A percentile compares a stretch with the other conserved stretches of the same genome.
phyloP scores from a whole-genome alignment of 2,329 filamentous ascomycete species.

The Fusarium redolens region DNA sequence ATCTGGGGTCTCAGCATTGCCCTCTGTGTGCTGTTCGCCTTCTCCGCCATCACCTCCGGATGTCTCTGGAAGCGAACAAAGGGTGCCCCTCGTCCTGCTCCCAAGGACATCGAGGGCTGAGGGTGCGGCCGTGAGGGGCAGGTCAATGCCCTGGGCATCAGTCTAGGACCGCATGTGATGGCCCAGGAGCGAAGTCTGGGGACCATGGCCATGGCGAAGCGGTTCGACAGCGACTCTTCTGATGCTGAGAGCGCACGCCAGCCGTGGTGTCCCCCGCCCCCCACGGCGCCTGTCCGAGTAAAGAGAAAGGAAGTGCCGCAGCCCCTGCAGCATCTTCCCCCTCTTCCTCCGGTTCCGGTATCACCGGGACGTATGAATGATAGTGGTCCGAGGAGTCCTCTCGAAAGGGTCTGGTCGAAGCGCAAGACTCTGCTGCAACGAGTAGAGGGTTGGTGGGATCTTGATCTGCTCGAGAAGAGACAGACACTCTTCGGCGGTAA shows the following conservation, averaged over 20 bases:
- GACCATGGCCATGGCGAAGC: constrained; percentile 52
- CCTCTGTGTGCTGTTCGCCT: constrained; percentile 76
- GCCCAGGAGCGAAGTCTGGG: constrained; percentile 51
- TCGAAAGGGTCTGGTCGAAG: constrained; percentile 49
- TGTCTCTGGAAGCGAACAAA: constrained; percentile 73
- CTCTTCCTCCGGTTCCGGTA: constrained; percentile 44
- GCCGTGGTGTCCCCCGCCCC: constrained; percentile 50
- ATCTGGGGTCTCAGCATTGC: constrained; percentile 89
- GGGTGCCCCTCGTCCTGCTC: constrained; percentile 47
- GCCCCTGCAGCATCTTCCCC: constrained; percentile 47
- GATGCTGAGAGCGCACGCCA: constrained; percentile 45
- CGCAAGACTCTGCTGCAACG: constrained; percentile 61
- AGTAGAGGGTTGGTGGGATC: constrained; percentile 67
- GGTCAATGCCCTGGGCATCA: constrained; percentile 31
- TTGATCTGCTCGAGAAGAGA: constrained; percentile 61
- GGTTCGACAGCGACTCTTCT: constrained; percentile 49
- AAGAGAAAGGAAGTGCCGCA: constrained; percentile 42
- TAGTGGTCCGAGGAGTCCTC: constrained; percentile 39
- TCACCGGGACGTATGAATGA: constrained; percentile 33
- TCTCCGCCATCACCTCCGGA: constrained; percentile 68
- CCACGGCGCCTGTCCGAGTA: constrained; percentile 50
- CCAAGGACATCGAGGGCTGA: constrained; percentile 63
- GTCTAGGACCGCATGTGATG: constrained; percentile 30
- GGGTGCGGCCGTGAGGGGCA: constrained; percentile 58
- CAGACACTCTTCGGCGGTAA: constrained; percentile 49